Evolutionary conservation across 352 stramenopile species (phyloP).

Genomic region (Phytophthora niederhauseri): DNA sequence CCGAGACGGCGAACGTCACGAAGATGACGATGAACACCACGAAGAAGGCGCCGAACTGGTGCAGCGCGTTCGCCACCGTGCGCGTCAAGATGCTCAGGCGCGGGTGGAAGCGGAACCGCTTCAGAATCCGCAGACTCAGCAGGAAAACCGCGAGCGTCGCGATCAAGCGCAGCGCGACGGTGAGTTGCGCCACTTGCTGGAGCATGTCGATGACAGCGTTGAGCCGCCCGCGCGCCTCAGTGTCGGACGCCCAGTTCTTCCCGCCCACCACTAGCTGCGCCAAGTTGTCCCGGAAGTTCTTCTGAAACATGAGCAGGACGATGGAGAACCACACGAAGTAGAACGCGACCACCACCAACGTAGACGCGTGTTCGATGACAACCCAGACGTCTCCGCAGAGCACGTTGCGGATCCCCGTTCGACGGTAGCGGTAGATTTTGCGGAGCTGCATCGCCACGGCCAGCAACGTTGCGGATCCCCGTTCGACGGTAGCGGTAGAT

Average conservation of each 20-base stretch:
- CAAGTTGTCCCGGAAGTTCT: constrained; percentile 29
- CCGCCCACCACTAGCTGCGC: constrained; percentile 19
- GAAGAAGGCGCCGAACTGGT: constrained; percentile 61
- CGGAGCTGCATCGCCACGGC: constrained; percentile 25
- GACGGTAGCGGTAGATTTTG: constrained; percentile 26
- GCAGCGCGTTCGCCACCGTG: constrained; percentile 41
- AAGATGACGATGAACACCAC: constrained; percentile 66
- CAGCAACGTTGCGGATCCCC: constrained; percentile 15
- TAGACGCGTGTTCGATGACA: constrained; percentile 26
- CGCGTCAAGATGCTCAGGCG: constrained; percentile 28
- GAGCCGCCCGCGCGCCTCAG: constrained; percentile 27
- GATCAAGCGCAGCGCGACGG: constrained; percentile 26
- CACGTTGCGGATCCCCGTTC: constrained; percentile 8
- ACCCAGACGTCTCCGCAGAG: constrained; percentile 48
- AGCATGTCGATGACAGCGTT: constrained; percentile 24
- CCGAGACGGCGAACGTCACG: constrained; percentile 54
- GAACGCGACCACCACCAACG: constrained; percentile 31
- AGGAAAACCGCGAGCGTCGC: constrained; percentile 24
- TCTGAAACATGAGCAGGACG: constrained; percentile 44
- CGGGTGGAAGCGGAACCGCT: constrained; percentile 32
- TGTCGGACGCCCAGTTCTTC: constrained; percentile 25
- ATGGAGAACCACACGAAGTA: constrained; percentile 54
- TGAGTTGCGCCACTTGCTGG: constrained; percentile 21
- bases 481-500: constrained; percentile 22
- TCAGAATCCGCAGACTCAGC: constrained; percentile 33